Percentiles rank a stretch among this genome's conserved stretches.
Conservation (phyloP, 164 flowering plant species). For the Nelumbo lutea region DNA sequence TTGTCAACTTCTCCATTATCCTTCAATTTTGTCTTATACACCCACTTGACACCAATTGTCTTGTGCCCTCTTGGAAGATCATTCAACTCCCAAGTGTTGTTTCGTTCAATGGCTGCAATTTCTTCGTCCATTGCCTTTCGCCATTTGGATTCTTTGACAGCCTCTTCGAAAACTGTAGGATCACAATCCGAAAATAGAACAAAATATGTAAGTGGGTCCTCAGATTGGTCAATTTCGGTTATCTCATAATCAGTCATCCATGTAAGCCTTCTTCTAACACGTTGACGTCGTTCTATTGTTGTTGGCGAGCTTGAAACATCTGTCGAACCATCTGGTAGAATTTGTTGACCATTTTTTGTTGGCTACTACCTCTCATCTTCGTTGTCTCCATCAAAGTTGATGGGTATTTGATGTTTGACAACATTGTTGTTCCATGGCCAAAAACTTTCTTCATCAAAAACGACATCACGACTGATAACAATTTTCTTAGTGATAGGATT, state of each 20-base stretch:
- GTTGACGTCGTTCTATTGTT: not conserved
- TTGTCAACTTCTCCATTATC: not conserved
- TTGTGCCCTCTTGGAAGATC: not conserved
- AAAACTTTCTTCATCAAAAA: slow-evolving; percentile 1
- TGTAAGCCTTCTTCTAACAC: not conserved
- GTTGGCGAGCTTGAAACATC: not conserved
- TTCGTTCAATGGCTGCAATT: not conserved
- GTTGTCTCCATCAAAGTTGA: not conserved
- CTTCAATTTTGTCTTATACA: slow-evolving; percentile 1
- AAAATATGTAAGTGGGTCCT: not conserved
- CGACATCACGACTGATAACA: not conserved
- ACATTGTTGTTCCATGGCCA: not conserved
- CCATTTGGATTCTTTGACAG: not conserved
- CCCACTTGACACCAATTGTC: slow-evolving; percentile 5
- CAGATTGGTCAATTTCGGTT: not conserved
- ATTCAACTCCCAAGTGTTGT: not conserved
- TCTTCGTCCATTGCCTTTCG: not conserved
- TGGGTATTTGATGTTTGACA: not conserved
- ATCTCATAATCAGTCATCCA: slow-evolving; percentile 2
- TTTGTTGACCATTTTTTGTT: not conserved
- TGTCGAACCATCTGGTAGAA: not conserved
- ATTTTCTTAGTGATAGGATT: slow-evolving; percentile 2
- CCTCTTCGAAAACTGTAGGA: not conserved
- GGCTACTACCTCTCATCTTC: not conserved
- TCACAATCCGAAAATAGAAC: not conserved